phyloP scores from a whole-genome alignment of 2,329 filamentous ascomycete species.

The Coleophoma cylindrospora region DNA sequence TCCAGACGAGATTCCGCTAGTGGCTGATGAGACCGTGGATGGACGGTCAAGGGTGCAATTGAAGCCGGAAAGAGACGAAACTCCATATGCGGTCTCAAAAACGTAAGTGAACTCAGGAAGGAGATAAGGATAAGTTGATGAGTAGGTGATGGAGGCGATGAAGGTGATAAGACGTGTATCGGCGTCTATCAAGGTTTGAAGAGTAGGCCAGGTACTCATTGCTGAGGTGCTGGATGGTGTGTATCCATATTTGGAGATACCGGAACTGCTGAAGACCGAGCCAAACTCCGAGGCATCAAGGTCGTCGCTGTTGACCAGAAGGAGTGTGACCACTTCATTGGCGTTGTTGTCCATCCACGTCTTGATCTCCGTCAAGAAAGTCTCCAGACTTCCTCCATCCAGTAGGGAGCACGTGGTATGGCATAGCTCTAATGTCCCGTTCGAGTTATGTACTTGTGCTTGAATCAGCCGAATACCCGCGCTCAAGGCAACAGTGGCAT shows the following conservation, averaged over 20 bases:
- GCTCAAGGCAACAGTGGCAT: constrained; percentile 51
- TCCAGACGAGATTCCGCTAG: constrained; percentile 49
- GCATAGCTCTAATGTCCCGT: constrained; percentile 44
- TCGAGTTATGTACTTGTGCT: constrained; percentile 54
- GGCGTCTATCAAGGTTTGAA: constrained; percentile 61
- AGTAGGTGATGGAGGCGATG: constrained; percentile 48
- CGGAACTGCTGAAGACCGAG: constrained; percentile 34
- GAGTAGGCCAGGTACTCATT: constrained; percentile 59
- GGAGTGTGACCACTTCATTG: constrained; percentile 57
- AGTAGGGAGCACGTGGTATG: constrained; percentile 58
- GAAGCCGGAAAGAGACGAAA: constrained; percentile 58
- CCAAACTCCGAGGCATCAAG: constrained; percentile 50
- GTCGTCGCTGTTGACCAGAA: constrained; percentile 58
- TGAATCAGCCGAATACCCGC: constrained; percentile 61
- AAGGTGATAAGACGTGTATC: constrained; percentile 65
- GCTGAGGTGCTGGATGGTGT: constrained; percentile 40
- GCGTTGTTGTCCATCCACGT: constrained; percentile 53
- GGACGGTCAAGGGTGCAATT: constrained; percentile 69
- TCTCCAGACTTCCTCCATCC: constrained; percentile 50
- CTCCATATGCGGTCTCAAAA: constrained; percentile 70
- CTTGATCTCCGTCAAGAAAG: constrained; percentile 53
- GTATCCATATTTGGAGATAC: constrained; percentile 59
- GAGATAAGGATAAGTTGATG: constrained; percentile 47
- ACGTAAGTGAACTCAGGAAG: constrained; percentile 60
- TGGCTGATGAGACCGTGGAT: constrained; percentile 38